Conservation (phyloP, 345 rosid species). For the Sonneratia caseolaris region DNA sequence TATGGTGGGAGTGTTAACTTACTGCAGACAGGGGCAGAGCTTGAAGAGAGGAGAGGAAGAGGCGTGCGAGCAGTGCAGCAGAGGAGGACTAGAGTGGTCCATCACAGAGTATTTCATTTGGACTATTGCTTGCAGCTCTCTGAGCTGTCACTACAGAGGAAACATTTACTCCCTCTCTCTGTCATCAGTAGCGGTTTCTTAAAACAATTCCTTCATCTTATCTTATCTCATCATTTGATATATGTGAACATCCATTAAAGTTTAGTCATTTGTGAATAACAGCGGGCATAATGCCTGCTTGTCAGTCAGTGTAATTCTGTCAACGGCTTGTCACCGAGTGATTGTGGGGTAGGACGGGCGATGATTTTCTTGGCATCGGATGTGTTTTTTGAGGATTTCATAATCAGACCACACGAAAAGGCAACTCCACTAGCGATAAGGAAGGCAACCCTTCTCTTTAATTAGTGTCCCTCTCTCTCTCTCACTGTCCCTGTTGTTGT, state of each 20-base stretch:
- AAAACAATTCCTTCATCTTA: too few relatives aligned
- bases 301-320: too few relatives aligned
- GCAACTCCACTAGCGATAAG: neutral
- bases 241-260: too few relatives aligned
- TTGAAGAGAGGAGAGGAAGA: neutral
- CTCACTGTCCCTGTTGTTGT: neutral
- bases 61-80: constrained; percentile 2
- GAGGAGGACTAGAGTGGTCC: constrained; percentile 1
- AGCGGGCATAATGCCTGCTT: too few relatives aligned
- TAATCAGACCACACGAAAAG: neutral
- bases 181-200: neutral
- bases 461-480: neutral
- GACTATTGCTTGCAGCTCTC: neutral
- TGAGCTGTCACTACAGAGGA: constrained; percentile 2
- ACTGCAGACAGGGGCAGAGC: neutral
- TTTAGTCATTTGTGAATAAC: too few relatives aligned
- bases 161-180: neutral
- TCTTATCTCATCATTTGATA: too few relatives aligned
- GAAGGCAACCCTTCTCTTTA: neutral
- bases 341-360: too few relatives aligned
- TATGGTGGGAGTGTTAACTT: neutral
- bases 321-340: too few relatives aligned
- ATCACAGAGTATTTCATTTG: neutral
- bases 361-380: neutral
- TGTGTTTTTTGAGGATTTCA: neutral